Percentiles rank a stretch among this genome's conserved stretches.
These are phyloP conservation scores for Exophiala sp. DNA, from an alignment of 2,329 filamentous ascomycete species.

Conservation along the genomic window DNA sequence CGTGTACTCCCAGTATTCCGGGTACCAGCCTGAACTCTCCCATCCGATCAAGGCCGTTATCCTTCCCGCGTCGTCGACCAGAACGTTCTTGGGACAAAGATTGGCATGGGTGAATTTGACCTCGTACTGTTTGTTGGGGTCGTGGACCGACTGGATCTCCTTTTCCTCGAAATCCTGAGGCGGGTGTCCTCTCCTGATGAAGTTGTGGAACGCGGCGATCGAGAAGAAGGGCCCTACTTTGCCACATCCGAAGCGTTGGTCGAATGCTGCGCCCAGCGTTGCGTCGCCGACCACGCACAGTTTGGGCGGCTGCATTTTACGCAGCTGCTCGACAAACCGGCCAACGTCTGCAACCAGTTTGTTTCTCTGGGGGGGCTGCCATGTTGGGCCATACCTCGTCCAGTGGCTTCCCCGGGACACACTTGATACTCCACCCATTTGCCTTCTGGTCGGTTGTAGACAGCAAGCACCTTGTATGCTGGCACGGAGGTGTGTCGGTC, in stretches of 20 bases:
- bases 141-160: conserved; percentile 23
- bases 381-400: conserved; percentile 21
- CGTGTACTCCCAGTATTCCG: conserved; percentile 33
- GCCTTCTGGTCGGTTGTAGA: conserved; percentile 28
- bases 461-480: conserved; percentile 23
- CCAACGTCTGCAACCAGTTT: conserved; percentile 26
- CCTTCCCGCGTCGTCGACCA: conserved; percentile 28
- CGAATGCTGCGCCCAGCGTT: conserved; percentile 27
- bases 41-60: conserved; percentile 31
- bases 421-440: conserved; percentile 28
- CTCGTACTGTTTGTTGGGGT: conserved; percentile 24
- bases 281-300: conserved; percentile 28
- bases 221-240: conserved; percentile 28
- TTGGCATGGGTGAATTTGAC: conserved; percentile 32
- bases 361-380: conserved; percentile 25
- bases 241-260: conserved; percentile 25
- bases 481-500: conserved; percentile 27
- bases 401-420: conserved; percentile 24
- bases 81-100: conserved; percentile 31
- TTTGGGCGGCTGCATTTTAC: conserved; percentile 28
- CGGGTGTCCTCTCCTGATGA: conserved; percentile 25
- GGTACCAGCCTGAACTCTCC: conserved; percentile 32
- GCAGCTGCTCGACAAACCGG: conserved; percentile 28
- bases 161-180: conserved; percentile 23
- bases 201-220: conserved; percentile 27